phyloP scores from a whole-genome alignment of 495 filamentous ascomycete genomes.

The Trichoderma gamsii region DNA sequence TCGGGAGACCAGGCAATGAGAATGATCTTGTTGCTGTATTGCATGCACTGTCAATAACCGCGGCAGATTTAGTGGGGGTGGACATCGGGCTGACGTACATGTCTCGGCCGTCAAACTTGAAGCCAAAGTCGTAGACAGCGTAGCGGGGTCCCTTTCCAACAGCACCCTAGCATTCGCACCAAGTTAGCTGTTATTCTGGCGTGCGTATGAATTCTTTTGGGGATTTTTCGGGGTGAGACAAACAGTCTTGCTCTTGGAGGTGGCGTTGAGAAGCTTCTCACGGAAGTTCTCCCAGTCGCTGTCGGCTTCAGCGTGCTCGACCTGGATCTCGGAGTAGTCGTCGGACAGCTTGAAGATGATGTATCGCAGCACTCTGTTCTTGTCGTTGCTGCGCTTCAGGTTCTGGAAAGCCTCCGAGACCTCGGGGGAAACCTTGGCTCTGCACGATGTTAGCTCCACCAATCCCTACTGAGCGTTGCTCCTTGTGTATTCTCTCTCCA shows the following conservation, averaged over 20 bases:
- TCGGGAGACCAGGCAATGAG: conserved; percentile 92
- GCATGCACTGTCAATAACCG: not conserved
- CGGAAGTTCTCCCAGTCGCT: conserved; percentile 71
- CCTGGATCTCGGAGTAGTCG: conserved; percentile 82
- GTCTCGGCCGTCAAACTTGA: conserved; percentile 58
- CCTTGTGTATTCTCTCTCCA: not conserved
- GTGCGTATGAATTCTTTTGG: not conserved
- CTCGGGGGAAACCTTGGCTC: conserved; percentile 8
- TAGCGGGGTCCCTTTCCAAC: conserved; percentile 78
- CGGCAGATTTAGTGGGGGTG: not conserved
- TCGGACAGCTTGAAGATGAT: conserved; percentile 96
- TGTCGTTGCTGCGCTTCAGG: conserved; percentile 73
- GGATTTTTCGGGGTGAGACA: conserved; percentile 16
- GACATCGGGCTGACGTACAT: conserved; percentile 7
- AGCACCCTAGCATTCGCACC: conserved; percentile 34
- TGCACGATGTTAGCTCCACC: conserved; percentile 24
- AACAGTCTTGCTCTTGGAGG: conserved; percentile 38
- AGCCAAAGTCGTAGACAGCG: conserved; percentile 88
- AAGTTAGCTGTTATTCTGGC: conserved; percentile 19
- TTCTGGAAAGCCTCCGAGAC: conserved; percentile 82
- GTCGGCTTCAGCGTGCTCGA: conserved; percentile 61
- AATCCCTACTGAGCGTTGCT: not conserved
- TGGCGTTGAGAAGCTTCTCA: conserved; percentile 65
- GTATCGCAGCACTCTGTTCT: conserved; percentile 60
- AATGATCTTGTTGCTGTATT: conserved; percentile 80